Evolutionary conservation across 1,284 basidiomycete species (phyloP).

Genomic region (Earliella scabrosa): DNA sequence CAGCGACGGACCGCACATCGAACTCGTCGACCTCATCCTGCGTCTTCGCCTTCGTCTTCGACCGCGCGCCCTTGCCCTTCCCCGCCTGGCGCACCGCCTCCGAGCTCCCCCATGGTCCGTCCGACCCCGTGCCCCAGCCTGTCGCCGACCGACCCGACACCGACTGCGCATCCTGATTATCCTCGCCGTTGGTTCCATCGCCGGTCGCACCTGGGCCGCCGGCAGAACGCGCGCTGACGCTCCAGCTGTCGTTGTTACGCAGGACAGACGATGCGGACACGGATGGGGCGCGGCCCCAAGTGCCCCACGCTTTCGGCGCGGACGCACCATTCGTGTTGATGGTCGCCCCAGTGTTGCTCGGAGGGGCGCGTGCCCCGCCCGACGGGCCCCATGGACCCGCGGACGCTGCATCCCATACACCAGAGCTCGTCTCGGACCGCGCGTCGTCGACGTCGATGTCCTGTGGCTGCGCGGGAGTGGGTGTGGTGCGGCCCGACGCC

Average conservation of each 20-base stretch:
- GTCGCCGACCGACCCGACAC: neutral
- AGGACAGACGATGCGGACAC: conserved; percentile 14
- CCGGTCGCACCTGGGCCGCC: neutral
- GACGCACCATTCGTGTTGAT: neutral
- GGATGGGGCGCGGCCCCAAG: conserved; percentile 18
- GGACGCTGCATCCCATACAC: conserved; percentile 9
- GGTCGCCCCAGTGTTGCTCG: neutral
- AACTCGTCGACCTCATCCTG: conserved; percentile 21
- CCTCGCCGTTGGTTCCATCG: neutral
- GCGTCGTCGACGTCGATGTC: conserved; percentile 3
- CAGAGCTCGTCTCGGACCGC: conserved; percentile 6
- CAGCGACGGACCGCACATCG: conserved; percentile 21
- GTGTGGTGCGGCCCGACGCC: neutral
- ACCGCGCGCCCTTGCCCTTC: neutral
- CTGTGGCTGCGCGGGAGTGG: neutral
- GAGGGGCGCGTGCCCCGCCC: neutral
- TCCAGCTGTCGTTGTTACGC: conserved; percentile 23
- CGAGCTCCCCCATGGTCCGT: conserved; percentile 14
- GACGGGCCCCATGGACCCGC: conserved; percentile 7
- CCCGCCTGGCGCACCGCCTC: conserved; percentile 3
- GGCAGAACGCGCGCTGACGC: conserved; percentile 4
- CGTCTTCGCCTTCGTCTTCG: neutral
- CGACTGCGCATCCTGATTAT: neutral
- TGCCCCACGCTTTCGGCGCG: conserved; percentile 1
- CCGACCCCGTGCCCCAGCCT: conserved; percentile 1